Evolutionary conservation across 2,329 filamentous ascomycete species (phyloP), one percentile per base, ranked within the genome.

Genomic region (Seiridium unicorne): DNA sequence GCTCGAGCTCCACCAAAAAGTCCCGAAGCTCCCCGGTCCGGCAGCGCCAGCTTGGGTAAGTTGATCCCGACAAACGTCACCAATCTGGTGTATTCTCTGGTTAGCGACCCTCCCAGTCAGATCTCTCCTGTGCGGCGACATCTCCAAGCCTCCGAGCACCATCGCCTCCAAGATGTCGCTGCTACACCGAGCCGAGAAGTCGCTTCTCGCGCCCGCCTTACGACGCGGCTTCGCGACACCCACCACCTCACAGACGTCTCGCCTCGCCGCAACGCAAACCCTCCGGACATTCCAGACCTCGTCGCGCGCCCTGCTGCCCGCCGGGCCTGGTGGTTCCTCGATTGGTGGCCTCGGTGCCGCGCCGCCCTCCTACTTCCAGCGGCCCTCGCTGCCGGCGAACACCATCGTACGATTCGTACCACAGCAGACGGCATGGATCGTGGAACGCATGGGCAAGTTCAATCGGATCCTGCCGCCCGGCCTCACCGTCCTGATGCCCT

Each of bases 381-480:
- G 84, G 64, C 80, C 83, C 10, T 81, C 84, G 31, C 83, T 97
- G 57, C 95, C 95, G 35, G 91, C 93, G 67, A 99, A 99, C 78
- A 99, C 95, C 3, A 82, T 99, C 64, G 82, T 99, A 69, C 92
- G 94, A 62, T 99, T 98, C 77, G 95, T 99, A 47, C 95, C 95
- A n/a, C 95, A 99, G 78, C 95, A 99, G 81, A 98, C 94, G 69
- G 95, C 95, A 75, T 99, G 95, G 95, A 94, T 99, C 61, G 95
- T 99, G 60, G 95, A 99, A 85, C 93, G 95, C 72, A 99, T 99
- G 95, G 95, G 95, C 70, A 95, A 93, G 77, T 99, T 97, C 81
- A 90, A 92, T 78, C 86, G 93, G 62, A 97, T 99, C 70, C 81
- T 99, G 55, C 87, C 97, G 69, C 95, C 95, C 3, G 95, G 95